A percentile compares a stretch with the other conserved stretches of the same genome.
Conservation (phyloP, 495 filamentous ascomycete genomes). For the Penicillium samsonianum region DNA sequence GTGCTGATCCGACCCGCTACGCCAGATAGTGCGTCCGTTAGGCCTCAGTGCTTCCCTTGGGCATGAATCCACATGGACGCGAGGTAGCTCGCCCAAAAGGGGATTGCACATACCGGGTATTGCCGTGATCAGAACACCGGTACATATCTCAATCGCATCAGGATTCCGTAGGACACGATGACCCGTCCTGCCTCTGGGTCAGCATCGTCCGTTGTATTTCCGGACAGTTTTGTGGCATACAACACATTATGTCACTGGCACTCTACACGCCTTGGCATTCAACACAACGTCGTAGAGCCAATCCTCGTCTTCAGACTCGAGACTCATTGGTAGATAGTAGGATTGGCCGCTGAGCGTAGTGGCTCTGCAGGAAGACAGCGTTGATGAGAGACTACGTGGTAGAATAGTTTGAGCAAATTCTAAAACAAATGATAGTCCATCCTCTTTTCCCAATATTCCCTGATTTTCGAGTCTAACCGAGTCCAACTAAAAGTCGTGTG, state of each 20-base stretch:
- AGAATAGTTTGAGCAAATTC: neutral
- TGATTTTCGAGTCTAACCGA: neutral
- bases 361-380: neutral
- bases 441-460: neutral
- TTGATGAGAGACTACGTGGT: neutral
- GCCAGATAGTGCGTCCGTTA: slow-evolving; percentile 22
- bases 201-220: neutral
- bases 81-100: slow-evolving; percentile 22
- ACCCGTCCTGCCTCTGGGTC: slow-evolving; percentile 1
- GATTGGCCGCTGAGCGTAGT: neutral
- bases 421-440: neutral
- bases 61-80: slow-evolving; percentile 23
- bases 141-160: neutral
- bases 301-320: neutral
- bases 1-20: slow-evolving; percentile 25
- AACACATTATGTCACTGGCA: neutral
- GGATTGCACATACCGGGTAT: slow-evolving; percentile 9
- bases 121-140: slow-evolving; percentile 4
- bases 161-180: neutral
- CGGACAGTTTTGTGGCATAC: neutral
- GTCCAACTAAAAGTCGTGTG: neutral
- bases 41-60: slow-evolving; percentile 29
- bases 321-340: neutral
- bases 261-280: neutral
- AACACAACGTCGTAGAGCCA: neutral